Evolutionary conservation across 2,329 filamentous ascomycete species (phyloP).

Genomic region (Colletotrichum neosansevieriae): DNA sequence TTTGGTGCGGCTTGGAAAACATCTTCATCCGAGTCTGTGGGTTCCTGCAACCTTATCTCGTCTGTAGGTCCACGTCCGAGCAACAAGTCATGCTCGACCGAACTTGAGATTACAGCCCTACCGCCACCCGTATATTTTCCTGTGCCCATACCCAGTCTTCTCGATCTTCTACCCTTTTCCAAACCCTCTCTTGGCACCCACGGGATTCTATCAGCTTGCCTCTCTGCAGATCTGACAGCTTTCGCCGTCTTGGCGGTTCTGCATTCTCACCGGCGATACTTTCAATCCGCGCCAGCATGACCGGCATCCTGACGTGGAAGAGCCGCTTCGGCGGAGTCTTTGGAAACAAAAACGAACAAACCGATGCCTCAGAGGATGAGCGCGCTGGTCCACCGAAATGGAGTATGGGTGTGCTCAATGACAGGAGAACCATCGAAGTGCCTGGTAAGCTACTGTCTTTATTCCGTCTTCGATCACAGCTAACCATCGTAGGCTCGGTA

Average conservation of each 20-base stretch:
- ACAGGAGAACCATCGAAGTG: constrained; percentile 84
- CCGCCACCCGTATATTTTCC: not conserved
- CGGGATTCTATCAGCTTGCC: not conserved
- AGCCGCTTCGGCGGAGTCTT: constrained; percentile 38
- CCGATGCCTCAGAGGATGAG: constrained; percentile 13
- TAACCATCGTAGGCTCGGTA: constrained; percentile 62
- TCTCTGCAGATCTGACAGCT: not conserved
- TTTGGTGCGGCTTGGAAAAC: not conserved
- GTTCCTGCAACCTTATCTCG: constrained; percentile 26
- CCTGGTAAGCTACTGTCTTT: constrained; percentile 70
- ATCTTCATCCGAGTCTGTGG: constrained; percentile 11
- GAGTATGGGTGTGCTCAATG: constrained; percentile 86
- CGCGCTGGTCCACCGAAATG: constrained; percentile 56
- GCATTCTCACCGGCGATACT: not conserved
- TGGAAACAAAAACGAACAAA: constrained; percentile 20
- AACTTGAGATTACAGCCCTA: constrained; percentile 1
- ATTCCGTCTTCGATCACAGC: constrained; percentile 2
- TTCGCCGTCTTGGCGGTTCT: not conserved
- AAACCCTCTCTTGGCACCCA: not conserved
- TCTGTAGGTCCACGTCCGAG: constrained; percentile 20
- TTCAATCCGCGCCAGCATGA: constrained; percentile 6
- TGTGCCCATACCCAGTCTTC: not conserved
- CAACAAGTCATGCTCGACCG: constrained; percentile 4
- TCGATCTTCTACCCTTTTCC: not conserved
- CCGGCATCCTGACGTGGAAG: constrained; percentile 27